Evolutionary conservation across 2,329 filamentous ascomycete species (phyloP).

Genomic region (Fusarium sp.): DNA sequence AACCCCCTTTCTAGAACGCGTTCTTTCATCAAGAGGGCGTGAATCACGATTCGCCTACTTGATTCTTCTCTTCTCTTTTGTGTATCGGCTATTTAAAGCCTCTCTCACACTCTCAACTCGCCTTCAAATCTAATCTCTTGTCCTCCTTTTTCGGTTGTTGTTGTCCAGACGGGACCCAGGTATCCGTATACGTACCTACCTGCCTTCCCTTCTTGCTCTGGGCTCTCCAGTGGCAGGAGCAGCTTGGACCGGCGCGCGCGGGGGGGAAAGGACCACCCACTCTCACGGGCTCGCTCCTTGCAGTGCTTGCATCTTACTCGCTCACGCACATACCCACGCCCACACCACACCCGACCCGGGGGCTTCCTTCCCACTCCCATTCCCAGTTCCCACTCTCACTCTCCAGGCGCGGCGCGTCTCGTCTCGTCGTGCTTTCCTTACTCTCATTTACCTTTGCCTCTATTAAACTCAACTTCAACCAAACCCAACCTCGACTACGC

Average conservation of each 20-base stretch:
- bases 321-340: constrained; percentile 16
- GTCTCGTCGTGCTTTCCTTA: constrained; percentile 32
- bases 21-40: constrained; percentile 3
- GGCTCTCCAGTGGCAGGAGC: background rate
- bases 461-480: constrained; percentile 8
- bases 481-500: constrained; percentile 3
- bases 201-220: background rate
- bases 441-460: constrained; percentile 11
- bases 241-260: constrained; percentile 37
- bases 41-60: constrained; percentile 9
- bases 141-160: constrained; percentile 34
- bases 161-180: constrained; percentile 8
- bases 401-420: constrained; percentile 39
- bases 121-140: constrained; percentile 20
- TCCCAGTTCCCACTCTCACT: constrained; percentile 5
- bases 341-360: constrained; percentile 6
- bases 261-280: constrained; percentile 35
- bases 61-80: background rate
- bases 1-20: constrained; percentile 9
- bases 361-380: constrained; percentile 15
- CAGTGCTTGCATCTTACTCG: constrained; percentile 22
- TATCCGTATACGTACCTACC: constrained; percentile 33
- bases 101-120: constrained; percentile 11
- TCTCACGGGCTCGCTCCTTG: background rate
- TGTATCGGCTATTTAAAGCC: constrained; percentile 4